A percentile compares a stretch with the other conserved stretches of the same genome.
Conservation (phyloP, 2,329 filamentous ascomycete species). For the Xylariaceae sp. region DNA sequence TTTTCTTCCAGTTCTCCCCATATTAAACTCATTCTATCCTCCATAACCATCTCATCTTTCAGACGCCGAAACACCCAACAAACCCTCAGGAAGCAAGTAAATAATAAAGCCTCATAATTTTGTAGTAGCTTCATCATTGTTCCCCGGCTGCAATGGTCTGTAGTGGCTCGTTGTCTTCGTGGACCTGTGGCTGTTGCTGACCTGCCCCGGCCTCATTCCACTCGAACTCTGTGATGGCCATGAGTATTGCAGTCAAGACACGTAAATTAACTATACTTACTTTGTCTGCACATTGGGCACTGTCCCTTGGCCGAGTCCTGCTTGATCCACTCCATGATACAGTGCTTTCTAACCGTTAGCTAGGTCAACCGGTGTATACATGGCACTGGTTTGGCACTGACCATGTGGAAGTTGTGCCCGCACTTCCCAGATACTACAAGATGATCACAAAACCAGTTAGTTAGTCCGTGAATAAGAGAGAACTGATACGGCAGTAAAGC, state of each 20-base stretch:
- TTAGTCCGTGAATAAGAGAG: neutral
- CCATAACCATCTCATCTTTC: no score
- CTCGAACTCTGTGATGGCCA: constrained; percentile 39
- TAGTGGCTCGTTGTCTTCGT: constrained; percentile 22
- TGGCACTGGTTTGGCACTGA: constrained; percentile 65
- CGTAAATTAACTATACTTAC: constrained; percentile 53
- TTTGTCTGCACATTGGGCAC: constrained; percentile 97
- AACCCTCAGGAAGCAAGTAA: no score
- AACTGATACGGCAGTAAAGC: constrained; percentile 42
- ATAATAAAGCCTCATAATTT: neutral
- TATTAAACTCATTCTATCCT: no score
- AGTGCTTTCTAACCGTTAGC: constrained; percentile 68
- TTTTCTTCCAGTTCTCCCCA: no score
- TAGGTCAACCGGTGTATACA: neutral
- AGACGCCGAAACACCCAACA: no score
- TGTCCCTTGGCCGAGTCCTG: constrained; percentile 92
- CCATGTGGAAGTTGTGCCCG: constrained; percentile 98
- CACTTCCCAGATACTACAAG: constrained; percentile 87
- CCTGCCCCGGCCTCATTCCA: constrained; percentile 35
- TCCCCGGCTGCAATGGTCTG: constrained; percentile 10
- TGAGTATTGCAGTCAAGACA: constrained; percentile 10
- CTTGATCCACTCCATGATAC: constrained; percentile 93
- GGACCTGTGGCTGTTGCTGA: constrained; percentile 30
- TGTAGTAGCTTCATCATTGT: neutral
- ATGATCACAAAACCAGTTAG: neutral